Evolutionary conservation across 495 filamentous ascomycete species (phyloP), one percentile per base, ranked within the genome.

Genomic region (Neurospora sublineolata): DNA sequence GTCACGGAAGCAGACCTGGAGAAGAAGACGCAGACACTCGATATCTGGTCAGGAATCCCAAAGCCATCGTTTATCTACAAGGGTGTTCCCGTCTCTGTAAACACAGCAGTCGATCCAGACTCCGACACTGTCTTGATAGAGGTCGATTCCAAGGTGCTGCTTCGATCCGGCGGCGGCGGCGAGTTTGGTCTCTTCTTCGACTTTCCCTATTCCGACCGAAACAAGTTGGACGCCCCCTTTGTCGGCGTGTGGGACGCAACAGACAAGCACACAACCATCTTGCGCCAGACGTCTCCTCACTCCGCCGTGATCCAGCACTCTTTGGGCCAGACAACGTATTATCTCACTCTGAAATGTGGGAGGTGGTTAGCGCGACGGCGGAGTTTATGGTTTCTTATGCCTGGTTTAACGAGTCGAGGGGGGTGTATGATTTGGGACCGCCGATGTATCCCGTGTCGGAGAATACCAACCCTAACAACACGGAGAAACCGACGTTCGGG

Each of bases 371-470:
- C 0, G 72, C 77, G 8, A 81, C 81, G 7, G 86, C 85, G 2
- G 83, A 87, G 44, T 87, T 84, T 67, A 87, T 87, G 86, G 83
- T 77, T 7, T 80, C 78, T 3, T 86, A 80, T 67, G 84, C 83
- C 12, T 87, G 75, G 71, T 83, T 75, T 73, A 87, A 87, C 69
- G 70, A 73, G 36, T 78, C 81, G 2, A 84, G 82, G 9, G 73
- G 77, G 3, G 72, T 78, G 46, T 86, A 83, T 72, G 86, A 87
- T 73, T 79, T 86, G 30, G 84, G 86, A 1, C 83, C 85, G 12
- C 86, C 86, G 10, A 81, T 87, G 81, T 87, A 87, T 44, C 84
- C 84, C 2, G 84, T 82, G 4, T 82, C 81, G 3, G 86, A 87
- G 72, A 87, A 83, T 68, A 86, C 84, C 8, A 80, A 81, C 36